Conservation (phyloP, 2,329 filamentous ascomycete species). For the Fusarium sacchari region DNA sequence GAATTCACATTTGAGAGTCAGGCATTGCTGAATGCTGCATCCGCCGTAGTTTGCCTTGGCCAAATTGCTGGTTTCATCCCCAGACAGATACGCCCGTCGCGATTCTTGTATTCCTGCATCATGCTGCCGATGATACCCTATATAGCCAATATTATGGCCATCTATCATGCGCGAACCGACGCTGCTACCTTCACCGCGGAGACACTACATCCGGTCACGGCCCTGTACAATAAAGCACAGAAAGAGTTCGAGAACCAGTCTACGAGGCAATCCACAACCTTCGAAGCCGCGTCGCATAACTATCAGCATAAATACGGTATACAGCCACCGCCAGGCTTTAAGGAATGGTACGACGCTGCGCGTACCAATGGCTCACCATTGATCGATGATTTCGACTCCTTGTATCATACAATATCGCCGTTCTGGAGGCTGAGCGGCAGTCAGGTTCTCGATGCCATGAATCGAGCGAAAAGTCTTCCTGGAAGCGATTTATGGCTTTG, state of each 20-base stretch:
- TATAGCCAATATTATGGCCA: background rate
- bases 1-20: background rate
- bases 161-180: background rate
- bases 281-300: constrained; percentile 49
- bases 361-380: constrained; percentile 51
- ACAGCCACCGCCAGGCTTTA: constrained; percentile 58
- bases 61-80: background rate
- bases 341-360: constrained; percentile 57
- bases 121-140: background rate
- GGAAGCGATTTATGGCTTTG: constrained; percentile 52
- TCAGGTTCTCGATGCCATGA: constrained; percentile 46
- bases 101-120: background rate
- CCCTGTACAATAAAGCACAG: constrained; percentile 44
- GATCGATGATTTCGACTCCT: constrained; percentile 60
- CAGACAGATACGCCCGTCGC: background rate
- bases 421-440: constrained; percentile 52
- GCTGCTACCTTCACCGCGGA: background rate
- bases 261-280: constrained; percentile 51
- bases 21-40: background rate
- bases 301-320: constrained; percentile 56
- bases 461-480: constrained; percentile 32
- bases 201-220: background rate
- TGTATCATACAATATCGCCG: constrained; percentile 53
- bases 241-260: constrained; percentile 47
- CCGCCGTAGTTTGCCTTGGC: background rate